Conservation (phyloP, 2,329 filamentous ascomycete species). For the Rutstroemia sp. region DNA sequence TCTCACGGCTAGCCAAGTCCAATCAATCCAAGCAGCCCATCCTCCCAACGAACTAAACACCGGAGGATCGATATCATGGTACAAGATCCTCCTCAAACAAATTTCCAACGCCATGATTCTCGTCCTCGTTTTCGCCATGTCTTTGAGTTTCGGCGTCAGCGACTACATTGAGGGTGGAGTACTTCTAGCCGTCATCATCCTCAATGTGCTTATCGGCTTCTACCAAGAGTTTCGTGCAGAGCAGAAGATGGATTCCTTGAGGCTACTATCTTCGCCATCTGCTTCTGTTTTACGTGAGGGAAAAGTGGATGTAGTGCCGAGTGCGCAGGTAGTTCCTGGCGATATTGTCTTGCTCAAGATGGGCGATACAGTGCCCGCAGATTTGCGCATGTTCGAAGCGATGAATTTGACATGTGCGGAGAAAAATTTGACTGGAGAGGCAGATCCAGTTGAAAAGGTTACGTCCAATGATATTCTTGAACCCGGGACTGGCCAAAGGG, state of each 20-base stretch:
- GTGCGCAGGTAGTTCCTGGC: conserved; percentile 56
- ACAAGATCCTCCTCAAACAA: conserved; percentile 59
- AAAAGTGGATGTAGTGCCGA: conserved; percentile 41
- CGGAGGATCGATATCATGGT: conserved; percentile 58
- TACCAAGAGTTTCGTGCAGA: conserved; percentile 46
- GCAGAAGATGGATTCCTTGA: conserved; percentile 45
- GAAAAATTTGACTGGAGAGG: conserved; percentile 96
- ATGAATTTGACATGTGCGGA: conserved; percentile 69
- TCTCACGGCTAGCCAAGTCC: conserved; percentile 52
- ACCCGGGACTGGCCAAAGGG: conserved; percentile 18
- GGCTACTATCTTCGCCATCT: conserved; percentile 42
- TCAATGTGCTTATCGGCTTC: conserved; percentile 53
- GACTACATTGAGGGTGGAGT: conserved; percentile 56
- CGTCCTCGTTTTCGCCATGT: conserved; percentile 52
- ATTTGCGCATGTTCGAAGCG: conserved; percentile 52
- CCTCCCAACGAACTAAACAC: conserved; percentile 33
- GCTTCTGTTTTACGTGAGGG: conserved; percentile 44
- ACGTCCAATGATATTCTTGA: conserved; percentile 38
- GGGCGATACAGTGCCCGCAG: conserved; percentile 92
- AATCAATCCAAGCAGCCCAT: conserved; percentile 49
- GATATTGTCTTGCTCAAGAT: conserved; percentile 89
- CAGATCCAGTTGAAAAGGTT: conserved; percentile 76
- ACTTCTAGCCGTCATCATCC: conserved; percentile 47
- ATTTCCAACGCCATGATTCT: conserved; percentile 66
- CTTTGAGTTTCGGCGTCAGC: conserved; percentile 47